Evolutionary conservation across 1,139 yeast species (phyloP), one percentile per base, ranked within the genome.

Genomic region (Suhomyces ambrosiae): DNA sequence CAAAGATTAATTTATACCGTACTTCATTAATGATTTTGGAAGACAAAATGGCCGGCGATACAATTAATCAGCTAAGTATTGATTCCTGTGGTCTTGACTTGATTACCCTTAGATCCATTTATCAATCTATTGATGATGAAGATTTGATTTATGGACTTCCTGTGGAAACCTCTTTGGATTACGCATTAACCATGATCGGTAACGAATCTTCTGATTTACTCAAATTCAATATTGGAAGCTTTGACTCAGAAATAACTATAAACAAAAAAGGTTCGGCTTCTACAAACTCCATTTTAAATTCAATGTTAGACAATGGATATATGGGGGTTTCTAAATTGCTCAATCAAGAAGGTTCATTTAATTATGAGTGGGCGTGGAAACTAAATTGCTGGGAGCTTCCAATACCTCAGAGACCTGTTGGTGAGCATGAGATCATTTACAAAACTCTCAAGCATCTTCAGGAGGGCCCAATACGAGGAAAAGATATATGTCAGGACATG

Each of bases 361-460:
- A 46, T 6, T 66, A 54, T 44, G 74, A 76, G 36, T 75, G 83
- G 73, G 74, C 81, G 0, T 86, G 95, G 95, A 83, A 82, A 52
- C 60, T 86, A 25, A 75, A 71, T 37, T 71, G 74, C 35, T 87
- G 95, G 95, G 83, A 81, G 13, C 18, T 82, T 4, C 86, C 92
- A 0, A 49, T 53, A 2, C 64, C 76, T 0, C 49, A 48, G 2
- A 43, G 42, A 0, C 54, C 72, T 0, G 31, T 34, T 0, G 56
- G 59, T 3, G 73, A 68, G 32, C 68, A 74, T 38, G 74, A 71
- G 32, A 54, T 62, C 5, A 61, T 77, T 9, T 84, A 79, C 50
- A 65, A 63, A 12, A 59, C 71, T 2, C 60, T 81, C 43, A 80
- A 74, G 39, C 56, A 54, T 28, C 47, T 71, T n/a, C n/a, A n/a